These are phyloP conservation scores for Hydnum rufescens DNA, from an alignment of 768 basidiomycete genomes.

Conservation along the genomic window DNA sequence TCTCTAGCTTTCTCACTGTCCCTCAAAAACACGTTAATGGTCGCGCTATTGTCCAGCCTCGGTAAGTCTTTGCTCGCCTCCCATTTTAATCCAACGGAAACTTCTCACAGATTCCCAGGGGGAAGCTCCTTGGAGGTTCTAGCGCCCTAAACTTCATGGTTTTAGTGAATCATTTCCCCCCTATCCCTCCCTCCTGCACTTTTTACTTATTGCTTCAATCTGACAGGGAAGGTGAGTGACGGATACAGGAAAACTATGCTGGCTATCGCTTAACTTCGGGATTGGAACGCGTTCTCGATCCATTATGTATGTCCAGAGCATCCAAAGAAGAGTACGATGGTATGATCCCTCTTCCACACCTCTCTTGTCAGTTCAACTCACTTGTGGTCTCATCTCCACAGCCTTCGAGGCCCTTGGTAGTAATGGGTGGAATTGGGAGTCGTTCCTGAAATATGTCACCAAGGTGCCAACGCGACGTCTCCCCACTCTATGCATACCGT, in stretches of 20 bases:
- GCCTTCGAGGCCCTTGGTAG: neutral
- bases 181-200: neutral
- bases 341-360: constrained; percentile 2
- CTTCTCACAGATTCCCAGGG: constrained; percentile 1
- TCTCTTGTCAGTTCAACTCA: neutral
- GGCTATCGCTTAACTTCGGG: too few species aligned
- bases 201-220: neutral
- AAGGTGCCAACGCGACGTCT: neutral
- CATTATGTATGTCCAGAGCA: constrained; percentile 1
- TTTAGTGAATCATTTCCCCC: constrained; percentile 6
- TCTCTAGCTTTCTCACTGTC: neutral
- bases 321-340: constrained; percentile 10
- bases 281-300: too few species aligned
- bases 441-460: constrained; percentile 6
- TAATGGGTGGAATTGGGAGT: constrained; percentile 1
- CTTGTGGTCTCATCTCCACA: too few species aligned
- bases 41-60: neutral
- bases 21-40: neutral
- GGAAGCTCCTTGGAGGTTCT: constrained; percentile 9
- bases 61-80: neutral
- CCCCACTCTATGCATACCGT: neutral
- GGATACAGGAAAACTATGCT: neutral
- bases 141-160: constrained; percentile 8
- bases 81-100: neutral
- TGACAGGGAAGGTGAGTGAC: neutral